Evolutionary conservation across 805 yeast genomes (phyloP).

Genomic region (Clavispora phyllophila): DNA sequence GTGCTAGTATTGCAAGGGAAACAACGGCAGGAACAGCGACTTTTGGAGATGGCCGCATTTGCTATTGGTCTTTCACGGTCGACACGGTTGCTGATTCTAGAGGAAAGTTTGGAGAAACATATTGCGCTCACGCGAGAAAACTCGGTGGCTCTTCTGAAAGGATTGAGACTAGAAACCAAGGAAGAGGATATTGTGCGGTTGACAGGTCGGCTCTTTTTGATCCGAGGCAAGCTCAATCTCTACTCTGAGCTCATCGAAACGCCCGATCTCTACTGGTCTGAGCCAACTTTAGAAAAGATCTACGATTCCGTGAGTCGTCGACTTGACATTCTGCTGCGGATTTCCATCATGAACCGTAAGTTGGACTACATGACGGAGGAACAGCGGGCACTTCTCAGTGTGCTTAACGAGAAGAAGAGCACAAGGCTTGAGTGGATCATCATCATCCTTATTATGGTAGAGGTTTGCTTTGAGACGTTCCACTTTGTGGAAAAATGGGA

Average conservation of each 20-base stretch:
- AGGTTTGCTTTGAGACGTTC: slow-evolving; percentile 74
- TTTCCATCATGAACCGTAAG: slow-evolving; percentile 74
- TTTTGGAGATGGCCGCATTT: slow-evolving; percentile 81
- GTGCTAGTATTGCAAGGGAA: slow-evolving; percentile 59
- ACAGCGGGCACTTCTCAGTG: slow-evolving; percentile 68
- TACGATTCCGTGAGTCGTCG: slow-evolving; percentile 66
- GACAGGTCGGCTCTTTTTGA: slow-evolving; percentile 69
- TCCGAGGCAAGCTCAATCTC: slow-evolving; percentile 78
- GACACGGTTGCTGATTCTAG: slow-evolving; percentile 78
- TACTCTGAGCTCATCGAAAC: slow-evolving; percentile 88
- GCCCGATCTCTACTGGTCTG: slow-evolving; percentile 92
- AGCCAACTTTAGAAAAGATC: slow-evolving; percentile 74
- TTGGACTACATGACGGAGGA: slow-evolving; percentile 90
- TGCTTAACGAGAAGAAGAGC: slow-evolving; percentile 71
- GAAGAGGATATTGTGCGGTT: slow-evolving; percentile 60
- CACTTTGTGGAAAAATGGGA: slow-evolving; percentile 60
- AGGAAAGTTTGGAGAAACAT: slow-evolving; percentile 64
- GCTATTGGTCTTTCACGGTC: slow-evolving; percentile 84
- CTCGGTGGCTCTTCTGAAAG: slow-evolving; percentile 63
- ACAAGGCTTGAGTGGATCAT: slow-evolving; percentile 85
- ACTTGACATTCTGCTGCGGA: slow-evolving; percentile 73
- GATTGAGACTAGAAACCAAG: slow-evolving; percentile 38
- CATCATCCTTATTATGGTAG: slow-evolving; percentile 75
- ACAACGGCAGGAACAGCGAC: slow-evolving; percentile 32
- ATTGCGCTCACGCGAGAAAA: slow-evolving; percentile 57